phyloP scores from a whole-genome alignment of 1,284 basidiomycete genomes.

The Inonotus obliquus region DNA sequence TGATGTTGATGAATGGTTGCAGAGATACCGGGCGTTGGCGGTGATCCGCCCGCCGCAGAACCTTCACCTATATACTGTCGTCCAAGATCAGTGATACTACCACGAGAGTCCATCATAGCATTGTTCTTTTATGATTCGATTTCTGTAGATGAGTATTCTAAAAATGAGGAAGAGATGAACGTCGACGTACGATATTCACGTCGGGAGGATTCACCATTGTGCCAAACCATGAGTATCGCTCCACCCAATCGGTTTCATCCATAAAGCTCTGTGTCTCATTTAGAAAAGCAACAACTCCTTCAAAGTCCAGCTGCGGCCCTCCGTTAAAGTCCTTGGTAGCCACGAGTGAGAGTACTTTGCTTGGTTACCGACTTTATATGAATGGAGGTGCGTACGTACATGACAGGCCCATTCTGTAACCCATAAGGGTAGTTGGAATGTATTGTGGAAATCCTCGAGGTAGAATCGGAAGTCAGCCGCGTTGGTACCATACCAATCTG shows the following conservation, averaged over 20 bases:
- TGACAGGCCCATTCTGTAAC: constrained; percentile 40
- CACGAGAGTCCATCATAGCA: constrained; percentile 28
- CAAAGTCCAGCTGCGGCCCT: constrained; percentile 31
- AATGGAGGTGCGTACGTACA: constrained; percentile 19
- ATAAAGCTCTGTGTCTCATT: constrained; percentile 38
- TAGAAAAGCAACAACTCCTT: constrained; percentile 37
- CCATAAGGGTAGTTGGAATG: constrained; percentile 36
- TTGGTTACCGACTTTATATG: background rate
- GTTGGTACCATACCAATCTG: constrained; percentile 38
- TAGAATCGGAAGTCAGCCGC: constrained; percentile 35
- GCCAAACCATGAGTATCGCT: constrained; percentile 45
- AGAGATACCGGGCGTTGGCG: background rate
- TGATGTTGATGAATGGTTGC: background rate
- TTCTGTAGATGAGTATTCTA: background rate
- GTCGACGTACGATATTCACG: constrained; percentile 26
- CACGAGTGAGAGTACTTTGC: background rate
- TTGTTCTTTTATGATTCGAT: constrained; percentile 25
- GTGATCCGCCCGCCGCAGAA: constrained; percentile 2
- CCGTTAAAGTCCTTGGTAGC: constrained; percentile 32
- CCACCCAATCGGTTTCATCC: constrained; percentile 38
- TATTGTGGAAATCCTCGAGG: constrained; percentile 36
- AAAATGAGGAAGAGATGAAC: background rate
- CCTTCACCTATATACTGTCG: constrained; percentile 31
- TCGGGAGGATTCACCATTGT: constrained; percentile 34
- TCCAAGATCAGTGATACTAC: constrained; percentile 30